Evolutionary conservation across 345 rosid species (phyloP).

Genomic region (Salix purpurea): DNA sequence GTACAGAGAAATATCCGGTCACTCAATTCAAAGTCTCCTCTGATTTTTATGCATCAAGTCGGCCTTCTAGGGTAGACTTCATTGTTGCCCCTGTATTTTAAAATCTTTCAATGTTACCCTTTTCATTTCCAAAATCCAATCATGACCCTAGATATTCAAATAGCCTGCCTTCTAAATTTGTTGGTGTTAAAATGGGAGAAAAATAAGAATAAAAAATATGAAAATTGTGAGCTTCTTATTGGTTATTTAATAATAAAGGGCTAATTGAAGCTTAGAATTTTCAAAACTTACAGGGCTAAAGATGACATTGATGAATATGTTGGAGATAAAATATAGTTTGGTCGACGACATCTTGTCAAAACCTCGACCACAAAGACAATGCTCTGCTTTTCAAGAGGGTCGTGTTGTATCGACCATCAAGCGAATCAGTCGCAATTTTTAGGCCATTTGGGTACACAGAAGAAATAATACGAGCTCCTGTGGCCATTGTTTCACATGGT

Average conservation of each 20-base stretch:
- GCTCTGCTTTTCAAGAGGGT: background rate
- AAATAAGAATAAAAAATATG: background rate
- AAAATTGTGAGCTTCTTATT: background rate
- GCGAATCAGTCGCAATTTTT: background rate
- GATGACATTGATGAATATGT: no score
- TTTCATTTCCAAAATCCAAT: background rate
- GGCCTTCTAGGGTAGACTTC: background rate
- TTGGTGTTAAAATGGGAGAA: background rate
- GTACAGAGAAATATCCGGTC: constrained; percentile 35
- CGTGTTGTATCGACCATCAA: background rate
- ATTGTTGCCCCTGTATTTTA: background rate
- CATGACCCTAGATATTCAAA: no score
- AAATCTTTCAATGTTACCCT: background rate
- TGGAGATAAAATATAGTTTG: no score
- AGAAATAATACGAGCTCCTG: no score
- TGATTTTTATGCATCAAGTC: background rate
- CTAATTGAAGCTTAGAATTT: no score
- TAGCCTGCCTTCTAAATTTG: no score
- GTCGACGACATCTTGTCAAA: no score
- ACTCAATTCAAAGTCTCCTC: background rate
- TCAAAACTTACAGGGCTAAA: background rate
- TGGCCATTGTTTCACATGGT: background rate
- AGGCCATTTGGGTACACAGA: no score
- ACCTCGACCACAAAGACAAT: background rate
- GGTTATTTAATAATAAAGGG: background rate